phyloP scores from a whole-genome alignment of 306 rosid genomes.

The Urtica urens region DNA sequence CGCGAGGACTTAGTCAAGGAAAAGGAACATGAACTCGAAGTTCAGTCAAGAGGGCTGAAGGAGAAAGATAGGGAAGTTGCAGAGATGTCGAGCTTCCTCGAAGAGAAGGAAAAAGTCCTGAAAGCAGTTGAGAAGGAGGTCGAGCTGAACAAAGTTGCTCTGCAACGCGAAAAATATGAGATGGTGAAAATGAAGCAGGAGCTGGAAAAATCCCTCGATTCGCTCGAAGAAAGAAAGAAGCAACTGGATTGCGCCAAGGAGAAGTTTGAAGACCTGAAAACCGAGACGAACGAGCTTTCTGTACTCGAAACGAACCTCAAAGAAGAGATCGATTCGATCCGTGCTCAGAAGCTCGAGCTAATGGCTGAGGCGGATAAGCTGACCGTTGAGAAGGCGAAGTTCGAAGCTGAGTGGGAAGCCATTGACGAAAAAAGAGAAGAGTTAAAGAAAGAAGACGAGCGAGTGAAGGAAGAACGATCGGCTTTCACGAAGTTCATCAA shows the following conservation, averaged over 20 bases:
- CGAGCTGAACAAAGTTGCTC: slow-evolving; percentile 40
- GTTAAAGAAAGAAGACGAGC: slow-evolving; percentile 51
- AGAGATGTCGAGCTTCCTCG: slow-evolving; percentile 40
- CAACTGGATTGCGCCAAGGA: slow-evolving; percentile 51
- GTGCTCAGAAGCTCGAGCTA: slow-evolving; percentile 69
- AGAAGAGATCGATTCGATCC: slow-evolving; percentile 78
- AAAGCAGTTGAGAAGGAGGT: slow-evolving; percentile 43
- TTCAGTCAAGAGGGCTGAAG: slow-evolving; percentile 41
- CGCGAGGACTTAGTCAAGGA: slow-evolving; percentile 52
- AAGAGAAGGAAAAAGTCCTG: slow-evolving; percentile 51
- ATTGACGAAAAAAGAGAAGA: slow-evolving; percentile 86
- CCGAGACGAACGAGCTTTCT: slow-evolving; percentile 71
- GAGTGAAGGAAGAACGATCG: slow-evolving; percentile 54
- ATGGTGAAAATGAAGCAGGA: slow-evolving; percentile 49
- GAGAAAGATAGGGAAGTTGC: slow-evolving; percentile 68
- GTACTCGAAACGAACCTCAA: slow-evolving; percentile 68
- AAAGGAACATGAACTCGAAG: slow-evolving; percentile 69
- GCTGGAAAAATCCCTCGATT: slow-evolving; percentile 43
- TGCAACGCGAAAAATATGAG: slow-evolving; percentile 61
- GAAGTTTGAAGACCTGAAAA: slow-evolving; percentile 56
- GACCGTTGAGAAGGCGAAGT: slow-evolving; percentile 74
- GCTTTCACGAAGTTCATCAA: slow-evolving; percentile 51
- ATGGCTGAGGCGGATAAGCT: slow-evolving; percentile 63
- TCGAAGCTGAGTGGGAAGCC: slow-evolving; percentile 92
- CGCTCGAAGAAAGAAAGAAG: slow-evolving; percentile 45